phyloP scores from a whole-genome alignment of 2,329 filamentous ascomycete genomes.

The Emergomyces africanus region DNA sequence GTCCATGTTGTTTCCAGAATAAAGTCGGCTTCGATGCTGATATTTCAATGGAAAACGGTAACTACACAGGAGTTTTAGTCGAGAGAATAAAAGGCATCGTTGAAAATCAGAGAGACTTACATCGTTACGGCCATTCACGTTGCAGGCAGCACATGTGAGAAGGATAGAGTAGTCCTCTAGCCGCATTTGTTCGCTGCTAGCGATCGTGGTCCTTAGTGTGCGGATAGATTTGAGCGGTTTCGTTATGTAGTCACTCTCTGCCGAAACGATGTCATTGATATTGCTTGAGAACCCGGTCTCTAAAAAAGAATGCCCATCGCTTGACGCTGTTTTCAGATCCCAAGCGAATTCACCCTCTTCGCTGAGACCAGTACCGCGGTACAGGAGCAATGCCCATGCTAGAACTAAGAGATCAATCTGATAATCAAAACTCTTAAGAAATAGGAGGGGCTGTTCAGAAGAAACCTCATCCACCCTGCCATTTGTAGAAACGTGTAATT shows the following conservation, averaged over 20 bases:
- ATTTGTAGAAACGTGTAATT: not conserved
- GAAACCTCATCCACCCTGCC: not conserved
- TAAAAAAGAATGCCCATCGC: not conserved
- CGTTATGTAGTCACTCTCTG: slow-evolving; percentile 2
- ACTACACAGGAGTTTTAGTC: not conserved
- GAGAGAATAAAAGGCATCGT: not conserved
- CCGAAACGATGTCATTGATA: slow-evolving; percentile 3
- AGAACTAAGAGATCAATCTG: slow-evolving; percentile 5
- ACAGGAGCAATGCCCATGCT: slow-evolving; percentile 8
- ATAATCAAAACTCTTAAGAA: not conserved
- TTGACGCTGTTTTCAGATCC: not conserved
- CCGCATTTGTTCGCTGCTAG: not conserved
- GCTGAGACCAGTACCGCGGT: slow-evolving; percentile 7
- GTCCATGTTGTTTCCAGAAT: not conserved
- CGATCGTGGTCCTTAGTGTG: not conserved
- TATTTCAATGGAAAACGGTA: not conserved
- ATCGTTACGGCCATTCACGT: not conserved
- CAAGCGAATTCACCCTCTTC: slow-evolving; percentile 7
- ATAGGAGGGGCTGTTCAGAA: not conserved
- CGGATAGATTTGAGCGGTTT: slow-evolving; percentile 1
- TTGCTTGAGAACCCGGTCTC: not conserved
- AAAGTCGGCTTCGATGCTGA: not conserved
- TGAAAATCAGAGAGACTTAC: not conserved
- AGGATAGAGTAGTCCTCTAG: not conserved
- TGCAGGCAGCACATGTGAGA: not conserved